Evolutionary conservation across 176 grass and related monocot genomes (phyloP), one percentile per base, ranked within the genome.

Genomic region (Zea mays): DNA sequence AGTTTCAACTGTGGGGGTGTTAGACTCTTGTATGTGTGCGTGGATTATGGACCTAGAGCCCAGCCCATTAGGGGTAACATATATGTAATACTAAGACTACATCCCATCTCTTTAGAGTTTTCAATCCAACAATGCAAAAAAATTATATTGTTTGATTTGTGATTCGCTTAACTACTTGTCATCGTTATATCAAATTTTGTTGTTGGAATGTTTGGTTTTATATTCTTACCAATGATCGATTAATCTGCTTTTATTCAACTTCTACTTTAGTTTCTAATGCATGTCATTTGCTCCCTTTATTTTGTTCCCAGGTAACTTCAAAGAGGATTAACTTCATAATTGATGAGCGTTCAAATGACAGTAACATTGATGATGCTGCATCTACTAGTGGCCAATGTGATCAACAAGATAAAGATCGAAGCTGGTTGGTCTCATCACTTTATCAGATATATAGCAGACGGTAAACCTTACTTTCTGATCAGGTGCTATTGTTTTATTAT

Each of bases 251-350:
- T 58, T 34, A 27, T 88, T 63, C 5, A 56, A 69, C 65, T 71
- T 59, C 35, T 8, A 69, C 57, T 65, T 63, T 65, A 69, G 4
- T 42, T 83, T 76, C 63, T 88, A 88, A 64, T 75, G 51, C 54
- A 57, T 74, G 60, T 72, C 70, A 75, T 75, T 52, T 63, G 3
- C 27, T 58, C 19, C 35, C 57, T 79, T 34, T 81, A 75, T 77
- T 55, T 82, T 82, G 4, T 77, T 85, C 57, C 46, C 75, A 98
- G 96, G 89, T 98, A 75, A 98, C 96, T 62, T 92, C 96, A 82
- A 98, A 94, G 87, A 88, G 96, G 84, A 92, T 98, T 83, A 98
- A 92, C 73, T 98, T 98, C 85, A 89, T 94, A 75, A 82, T 98
- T 75, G 85, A 87, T 76, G 91, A 92, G 56, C 59, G 49, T 85